phyloP scores from a whole-genome alignment of 208 protist species.

The Acanthamoeba healyi region DNA sequence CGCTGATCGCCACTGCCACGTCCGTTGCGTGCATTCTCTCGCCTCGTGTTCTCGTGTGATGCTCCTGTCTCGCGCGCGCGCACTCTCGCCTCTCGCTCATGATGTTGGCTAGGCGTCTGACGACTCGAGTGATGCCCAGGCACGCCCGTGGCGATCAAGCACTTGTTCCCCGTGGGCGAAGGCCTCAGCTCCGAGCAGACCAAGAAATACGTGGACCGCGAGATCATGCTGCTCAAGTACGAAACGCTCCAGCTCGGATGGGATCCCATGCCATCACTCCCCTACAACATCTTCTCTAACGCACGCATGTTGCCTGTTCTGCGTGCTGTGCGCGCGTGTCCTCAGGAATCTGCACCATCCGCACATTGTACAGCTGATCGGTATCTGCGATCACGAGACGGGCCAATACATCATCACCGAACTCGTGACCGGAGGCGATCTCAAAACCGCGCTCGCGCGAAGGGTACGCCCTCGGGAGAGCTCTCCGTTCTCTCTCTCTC shows the following conservation, averaged over 20 bases:
- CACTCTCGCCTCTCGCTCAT: too few relatives aligned
- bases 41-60: too few relatives aligned
- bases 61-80: too few relatives aligned
- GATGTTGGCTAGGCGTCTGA: too few relatives aligned
- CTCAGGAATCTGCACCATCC: conserved; percentile 5
- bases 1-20: background rate
- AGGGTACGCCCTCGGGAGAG: background rate
- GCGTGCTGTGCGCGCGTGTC: background rate
- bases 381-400: background rate
- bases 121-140: too few relatives aligned
- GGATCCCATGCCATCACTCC: too few relatives aligned
- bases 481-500: background rate
- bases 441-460: conserved; percentile 5
- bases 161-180: conserved; percentile 18
- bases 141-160: conserved; percentile 54
- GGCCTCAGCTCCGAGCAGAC: conserved; percentile 11
- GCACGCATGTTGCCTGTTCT: too few relatives aligned
- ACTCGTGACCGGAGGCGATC: background rate
- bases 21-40: too few relatives aligned
- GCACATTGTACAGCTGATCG: conserved; percentile 46
- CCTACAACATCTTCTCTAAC: background rate
- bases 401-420: conserved; percentile 50
- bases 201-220: conserved; percentile 42
- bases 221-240: conserved; percentile 54
- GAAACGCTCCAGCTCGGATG: too few relatives aligned